A percentile compares a stretch with the other conserved stretches of the same genome.
phyloP scores from a whole-genome alignment of 805 yeast genomes.

The Lipomyces kockii region DNA sequence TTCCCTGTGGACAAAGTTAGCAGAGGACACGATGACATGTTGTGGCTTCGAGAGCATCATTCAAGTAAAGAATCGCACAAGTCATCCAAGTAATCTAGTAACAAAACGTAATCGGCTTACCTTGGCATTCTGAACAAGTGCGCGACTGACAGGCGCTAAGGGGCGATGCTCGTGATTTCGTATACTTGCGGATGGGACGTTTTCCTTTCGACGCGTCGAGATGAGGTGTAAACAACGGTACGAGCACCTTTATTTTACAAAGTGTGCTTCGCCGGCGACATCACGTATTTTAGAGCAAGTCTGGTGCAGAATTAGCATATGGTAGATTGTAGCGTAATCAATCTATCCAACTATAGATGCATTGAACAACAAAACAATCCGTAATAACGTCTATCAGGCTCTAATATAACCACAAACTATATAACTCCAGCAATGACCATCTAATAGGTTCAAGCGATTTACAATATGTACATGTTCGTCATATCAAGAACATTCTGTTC shows the following conservation, averaged over 20 bases:
- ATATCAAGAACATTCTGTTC: not conserved
- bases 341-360: too few relatives aligned
- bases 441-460: too few relatives aligned
- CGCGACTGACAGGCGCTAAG: not conserved
- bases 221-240: constrained; percentile 18
- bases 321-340: not conserved
- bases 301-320: too few relatives aligned
- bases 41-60: not conserved
- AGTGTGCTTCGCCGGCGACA: not conserved
- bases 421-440: not conserved
- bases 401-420: not conserved
- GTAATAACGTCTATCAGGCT: not conserved
- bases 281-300: too few relatives aligned
- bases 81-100: not conserved
- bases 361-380: too few relatives aligned
- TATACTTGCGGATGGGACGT: not conserved
- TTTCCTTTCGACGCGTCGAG: not conserved
- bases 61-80: not conserved
- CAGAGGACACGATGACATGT: not conserved
- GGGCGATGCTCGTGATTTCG: not conserved
- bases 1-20: constrained; percentile 29
- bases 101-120: constrained; percentile 1
- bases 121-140: constrained; percentile 20
- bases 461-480: too few relatives aligned
- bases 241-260: not conserved